Evolutionary conservation across 345 rosid genomes (phyloP).

Genomic region (Eucalyptus tenuipes): DNA sequence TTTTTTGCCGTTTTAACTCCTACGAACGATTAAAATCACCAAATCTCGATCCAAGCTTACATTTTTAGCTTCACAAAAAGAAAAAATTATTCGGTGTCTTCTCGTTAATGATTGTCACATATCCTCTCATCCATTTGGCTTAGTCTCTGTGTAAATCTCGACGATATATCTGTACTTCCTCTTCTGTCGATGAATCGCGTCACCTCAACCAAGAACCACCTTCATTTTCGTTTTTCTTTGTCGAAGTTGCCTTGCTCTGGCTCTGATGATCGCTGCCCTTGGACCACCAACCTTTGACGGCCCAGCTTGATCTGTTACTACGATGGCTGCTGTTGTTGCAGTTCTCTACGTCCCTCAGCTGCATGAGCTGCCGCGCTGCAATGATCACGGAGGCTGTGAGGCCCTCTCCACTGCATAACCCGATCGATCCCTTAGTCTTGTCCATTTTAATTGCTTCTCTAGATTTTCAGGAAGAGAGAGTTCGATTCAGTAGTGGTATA

Average conservation of each 20-base stretch:
- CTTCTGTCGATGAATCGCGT: neutral
- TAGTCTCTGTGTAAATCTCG: neutral
- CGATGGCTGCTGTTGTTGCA: neutral
- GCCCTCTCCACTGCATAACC: neutral
- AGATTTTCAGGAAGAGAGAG: neutral
- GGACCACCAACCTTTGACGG: neutral
- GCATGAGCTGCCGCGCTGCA: neutral
- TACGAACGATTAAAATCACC: neutral
- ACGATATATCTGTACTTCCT: neutral
- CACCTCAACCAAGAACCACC: neutral
- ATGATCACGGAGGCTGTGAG: neutral
- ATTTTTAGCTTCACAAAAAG: neutral
- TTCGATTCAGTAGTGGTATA: neutral
- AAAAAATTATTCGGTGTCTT: too few species aligned
- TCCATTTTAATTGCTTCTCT: neutral
- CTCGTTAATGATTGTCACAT: neutral
- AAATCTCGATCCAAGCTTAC: neutral
- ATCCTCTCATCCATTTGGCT: neutral
- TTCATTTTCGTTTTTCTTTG: neutral
- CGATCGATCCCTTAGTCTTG: neutral
- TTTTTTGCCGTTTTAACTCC: neutral
- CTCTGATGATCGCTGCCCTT: neutral
- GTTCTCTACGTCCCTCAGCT: neutral
- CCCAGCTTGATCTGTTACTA: neutral
- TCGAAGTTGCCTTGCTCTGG: neutral